Conservation (phyloP, 192 early-diverging fungal species). For the Globomyces pollinis-pini region DNA sequence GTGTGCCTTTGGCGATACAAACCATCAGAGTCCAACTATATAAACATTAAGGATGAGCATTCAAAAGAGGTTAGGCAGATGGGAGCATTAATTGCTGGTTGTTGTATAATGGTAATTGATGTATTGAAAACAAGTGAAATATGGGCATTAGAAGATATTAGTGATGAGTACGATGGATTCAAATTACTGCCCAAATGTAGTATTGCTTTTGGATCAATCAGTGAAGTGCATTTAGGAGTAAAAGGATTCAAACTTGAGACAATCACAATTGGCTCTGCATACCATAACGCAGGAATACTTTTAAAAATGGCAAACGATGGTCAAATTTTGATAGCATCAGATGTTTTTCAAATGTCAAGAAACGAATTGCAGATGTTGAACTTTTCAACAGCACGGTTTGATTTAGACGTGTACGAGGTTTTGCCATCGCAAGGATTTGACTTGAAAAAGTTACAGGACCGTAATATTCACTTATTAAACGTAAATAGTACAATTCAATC, state of each 20-base stretch:
- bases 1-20: background rate
- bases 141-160: constrained; percentile 10
- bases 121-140: constrained; percentile 4
- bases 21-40: background rate
- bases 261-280: too few species aligned
- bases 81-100: background rate
- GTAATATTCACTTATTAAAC: too few species aligned
- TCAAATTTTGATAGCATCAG: too few species aligned
- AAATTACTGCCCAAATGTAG: background rate
- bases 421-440: too few species aligned
- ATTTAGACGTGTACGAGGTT: too few species aligned
- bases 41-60: background rate
- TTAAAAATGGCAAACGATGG: too few species aligned
- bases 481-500: too few species aligned
- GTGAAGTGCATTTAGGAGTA: background rate
- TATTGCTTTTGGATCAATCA: background rate
- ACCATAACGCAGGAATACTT: too few species aligned
- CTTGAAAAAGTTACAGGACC: too few species aligned
- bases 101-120: background rate
- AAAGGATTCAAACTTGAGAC: background rate
- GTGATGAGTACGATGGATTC: constrained; percentile 1
- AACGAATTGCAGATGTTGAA: too few species aligned
- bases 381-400: too few species aligned
- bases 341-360: too few species aligned
- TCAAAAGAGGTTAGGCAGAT: background rate